Conservation (phyloP, 495 filamentous ascomycete species). For the Xeromyces bisporus region DNA sequence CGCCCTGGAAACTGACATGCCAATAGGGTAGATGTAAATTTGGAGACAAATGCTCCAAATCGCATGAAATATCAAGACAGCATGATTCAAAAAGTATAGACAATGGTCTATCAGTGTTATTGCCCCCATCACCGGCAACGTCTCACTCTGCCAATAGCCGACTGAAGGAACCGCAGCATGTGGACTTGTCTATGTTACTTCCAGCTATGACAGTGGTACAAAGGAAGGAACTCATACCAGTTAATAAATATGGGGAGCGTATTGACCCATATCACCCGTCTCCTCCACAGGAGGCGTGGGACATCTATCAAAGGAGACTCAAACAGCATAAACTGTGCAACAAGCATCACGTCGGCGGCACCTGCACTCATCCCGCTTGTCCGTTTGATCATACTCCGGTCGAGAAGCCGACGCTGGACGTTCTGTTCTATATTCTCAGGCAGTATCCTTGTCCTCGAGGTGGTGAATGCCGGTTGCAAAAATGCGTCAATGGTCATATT, state of each 20-base stretch:
- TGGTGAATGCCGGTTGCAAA: slow-evolving; percentile 19
- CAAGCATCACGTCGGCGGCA: slow-evolving; percentile 23
- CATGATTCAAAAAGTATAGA: slow-evolving; percentile 8
- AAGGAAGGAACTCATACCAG: slow-evolving; percentile 18
- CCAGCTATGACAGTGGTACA: slow-evolving; percentile 8
- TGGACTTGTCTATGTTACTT: slow-evolving; percentile 9
- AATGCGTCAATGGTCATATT: slow-evolving; percentile 29
- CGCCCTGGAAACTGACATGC: slow-evolving; percentile 2
- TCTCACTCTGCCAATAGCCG: not conserved
- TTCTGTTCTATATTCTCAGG: slow-evolving; percentile 22
- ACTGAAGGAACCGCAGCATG: not conserved
- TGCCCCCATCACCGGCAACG: not conserved
- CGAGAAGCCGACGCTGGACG: slow-evolving; percentile 14
- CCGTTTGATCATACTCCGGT: slow-evolving; percentile 23
- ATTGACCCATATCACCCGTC: slow-evolving; percentile 21
- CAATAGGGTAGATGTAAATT: slow-evolving; percentile 24
- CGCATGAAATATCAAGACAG: slow-evolving; percentile 17
- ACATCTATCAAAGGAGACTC: slow-evolving; percentile 16
- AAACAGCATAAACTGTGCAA: slow-evolving; percentile 26
- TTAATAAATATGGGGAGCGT: slow-evolving; percentile 28
- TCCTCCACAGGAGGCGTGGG: slow-evolving; percentile 12
- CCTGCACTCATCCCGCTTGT: slow-evolving; percentile 22
- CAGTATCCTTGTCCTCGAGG: slow-evolving; percentile 20
- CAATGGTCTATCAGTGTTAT: not conserved
- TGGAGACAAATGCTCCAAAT: slow-evolving; percentile 22